phyloP scores from a whole-genome alignment of 208 protist species.

The Leishmania lainsoni region DNA sequence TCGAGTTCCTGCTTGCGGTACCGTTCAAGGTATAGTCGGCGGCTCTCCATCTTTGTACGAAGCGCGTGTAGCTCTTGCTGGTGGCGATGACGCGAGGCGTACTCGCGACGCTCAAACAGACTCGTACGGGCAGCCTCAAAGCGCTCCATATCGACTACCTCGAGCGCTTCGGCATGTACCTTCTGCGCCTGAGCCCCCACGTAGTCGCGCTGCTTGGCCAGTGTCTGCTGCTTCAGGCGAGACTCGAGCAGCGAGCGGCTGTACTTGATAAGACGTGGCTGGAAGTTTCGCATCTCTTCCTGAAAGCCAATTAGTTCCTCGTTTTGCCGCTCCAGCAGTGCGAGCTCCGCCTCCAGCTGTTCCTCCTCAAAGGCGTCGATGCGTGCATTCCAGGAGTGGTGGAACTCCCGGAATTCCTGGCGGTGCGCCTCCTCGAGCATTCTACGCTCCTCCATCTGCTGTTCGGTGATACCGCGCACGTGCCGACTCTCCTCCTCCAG shows the following conservation, averaged over 20 bases:
- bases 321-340: conserved; percentile 90
- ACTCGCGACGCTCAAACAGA: conserved; percentile 69
- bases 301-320: conserved; percentile 82
- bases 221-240: conserved; percentile 78
- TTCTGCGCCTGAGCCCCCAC: conserved; percentile 79
- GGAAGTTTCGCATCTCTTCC: conserved; percentile 63
- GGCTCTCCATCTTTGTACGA: conserved; percentile 70
- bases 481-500: conserved; percentile 91
- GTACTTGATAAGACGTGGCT: conserved; percentile 61
- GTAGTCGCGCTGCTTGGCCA: conserved; percentile 91
- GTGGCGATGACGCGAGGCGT: conserved; percentile 67
- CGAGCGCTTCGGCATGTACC: conserved; percentile 73
- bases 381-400: conserved; percentile 82
- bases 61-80: conserved; percentile 86
- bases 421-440: conserved; percentile 86
- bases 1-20: conserved; percentile 87
- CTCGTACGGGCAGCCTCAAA: conserved; percentile 60
- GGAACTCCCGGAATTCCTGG: conserved; percentile 87
- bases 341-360: conserved; percentile 76
- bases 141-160: conserved; percentile 70
- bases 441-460: conserved; percentile 87
- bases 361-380: conserved; percentile 90
- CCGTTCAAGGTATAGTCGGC: conserved; percentile 72
- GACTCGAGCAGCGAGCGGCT: conserved; percentile 80
- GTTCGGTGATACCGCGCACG: conserved; percentile 84